These are phyloP conservation scores for Wickerhamomyces sp. DNA, from an alignment of 1,139 yeast genomes.

Conservation along the genomic window DNA sequence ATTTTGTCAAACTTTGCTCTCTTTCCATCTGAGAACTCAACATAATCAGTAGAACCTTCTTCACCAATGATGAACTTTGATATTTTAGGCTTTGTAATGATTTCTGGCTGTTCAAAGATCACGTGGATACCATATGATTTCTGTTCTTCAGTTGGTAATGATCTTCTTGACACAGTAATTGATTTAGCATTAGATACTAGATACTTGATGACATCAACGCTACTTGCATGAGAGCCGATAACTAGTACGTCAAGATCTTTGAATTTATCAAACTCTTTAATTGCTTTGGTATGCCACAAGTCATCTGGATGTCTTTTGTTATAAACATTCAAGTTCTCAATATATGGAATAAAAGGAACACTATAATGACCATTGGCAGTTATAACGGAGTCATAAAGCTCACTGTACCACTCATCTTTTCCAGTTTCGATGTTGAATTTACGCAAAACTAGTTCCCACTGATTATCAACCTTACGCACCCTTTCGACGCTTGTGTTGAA, in stretches of 20 bases:
- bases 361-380: conserved; percentile 41
- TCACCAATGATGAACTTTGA: conserved; percentile 9
- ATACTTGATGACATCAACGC: conserved; percentile 44
- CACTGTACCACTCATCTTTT: conserved; percentile 24
- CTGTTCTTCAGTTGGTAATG: conserved; percentile 1
- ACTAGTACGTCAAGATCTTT: conserved; percentile 37
- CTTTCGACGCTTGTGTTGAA: conserved; percentile 34
- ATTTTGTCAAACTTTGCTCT: conserved; percentile 26
- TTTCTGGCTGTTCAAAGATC: conserved; percentile 24
- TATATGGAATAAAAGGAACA: conserved; percentile 39
- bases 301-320: conserved; percentile 30
- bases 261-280: conserved; percentile 25
- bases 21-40: conserved; percentile 10
- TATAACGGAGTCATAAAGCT: conserved; percentile 37
- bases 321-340: conserved; percentile 29
- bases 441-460: conserved; percentile 29
- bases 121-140: background rate
- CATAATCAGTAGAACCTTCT: conserved; percentile 28
- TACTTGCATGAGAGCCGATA: conserved; percentile 41
- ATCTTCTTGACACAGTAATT: conserved; percentile 27
- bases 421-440: conserved; percentile 9
- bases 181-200: conserved; percentile 38
- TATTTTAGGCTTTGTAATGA: conserved; percentile 32
- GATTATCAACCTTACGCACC: conserved; percentile 20
- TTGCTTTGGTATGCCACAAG: conserved; percentile 38